A percentile compares a stretch with the other conserved stretches of the same genome.
Conservation (phyloP, 768 basidiomycete genomes). For the Trametes elegans region DNA sequence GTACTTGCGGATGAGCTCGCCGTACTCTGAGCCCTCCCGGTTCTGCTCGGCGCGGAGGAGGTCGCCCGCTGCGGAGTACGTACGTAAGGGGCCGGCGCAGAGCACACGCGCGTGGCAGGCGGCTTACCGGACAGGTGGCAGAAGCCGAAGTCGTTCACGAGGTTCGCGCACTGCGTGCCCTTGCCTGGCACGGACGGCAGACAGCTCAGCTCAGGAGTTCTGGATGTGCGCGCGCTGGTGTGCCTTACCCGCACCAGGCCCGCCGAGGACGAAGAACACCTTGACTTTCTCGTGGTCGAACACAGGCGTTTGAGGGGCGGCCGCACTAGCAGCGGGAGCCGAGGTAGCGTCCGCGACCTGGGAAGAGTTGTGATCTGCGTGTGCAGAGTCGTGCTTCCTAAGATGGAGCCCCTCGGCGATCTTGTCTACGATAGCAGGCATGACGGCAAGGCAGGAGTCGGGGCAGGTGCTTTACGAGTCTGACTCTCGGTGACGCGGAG, state of each 20-base stretch:
- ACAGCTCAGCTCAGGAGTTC: not conserved
- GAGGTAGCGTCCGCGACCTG: not conserved
- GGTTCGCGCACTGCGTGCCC: slow-evolving; percentile 87
- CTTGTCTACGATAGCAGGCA: slow-evolving; percentile 44
- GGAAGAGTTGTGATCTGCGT: not conserved
- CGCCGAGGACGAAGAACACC: slow-evolving; percentile 94
- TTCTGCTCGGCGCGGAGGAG: slow-evolving; percentile 92
- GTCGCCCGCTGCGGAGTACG: slow-evolving; percentile 73
- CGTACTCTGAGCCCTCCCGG: slow-evolving; percentile 80
- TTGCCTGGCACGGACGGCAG: slow-evolving; percentile 63
- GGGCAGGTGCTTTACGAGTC: slow-evolving; percentile 6
- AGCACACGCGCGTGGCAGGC: not conserved
- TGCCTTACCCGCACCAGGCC: slow-evolving; percentile 86
- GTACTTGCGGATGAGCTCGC: slow-evolving; percentile 79
- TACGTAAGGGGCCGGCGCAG: not conserved
- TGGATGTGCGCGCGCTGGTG: not conserved
- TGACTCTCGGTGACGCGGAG: slow-evolving; percentile 47
- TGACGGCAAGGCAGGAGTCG: slow-evolving; percentile 29
- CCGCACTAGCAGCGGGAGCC: not conserved
- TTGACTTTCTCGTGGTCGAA: slow-evolving; percentile 76
- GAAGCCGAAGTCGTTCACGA: slow-evolving; percentile 85
- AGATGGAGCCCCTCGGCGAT: slow-evolving; percentile 37
- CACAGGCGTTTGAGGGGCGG: slow-evolving; percentile 33
- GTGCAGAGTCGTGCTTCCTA: slow-evolving; percentile 19
- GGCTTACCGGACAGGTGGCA: slow-evolving; percentile 86